These are phyloP conservation scores for Aspergillus chevalieri DNA, from an alignment of 2,329 filamentous ascomycete species.

Conservation along the genomic window DNA sequence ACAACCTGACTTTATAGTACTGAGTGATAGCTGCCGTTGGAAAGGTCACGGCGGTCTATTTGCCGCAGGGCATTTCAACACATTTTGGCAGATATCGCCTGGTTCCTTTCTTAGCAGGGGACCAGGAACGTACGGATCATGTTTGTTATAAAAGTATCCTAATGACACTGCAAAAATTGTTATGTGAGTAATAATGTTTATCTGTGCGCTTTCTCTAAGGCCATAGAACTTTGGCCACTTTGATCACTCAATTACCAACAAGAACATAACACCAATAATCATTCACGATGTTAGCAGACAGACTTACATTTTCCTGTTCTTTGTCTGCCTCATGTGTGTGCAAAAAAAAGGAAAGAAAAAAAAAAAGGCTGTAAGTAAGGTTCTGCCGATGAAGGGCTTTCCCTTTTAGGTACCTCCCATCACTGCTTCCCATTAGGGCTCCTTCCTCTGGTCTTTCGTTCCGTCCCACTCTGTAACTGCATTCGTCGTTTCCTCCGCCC, in stretches of 20 bases:
- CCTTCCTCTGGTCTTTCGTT: not conserved
- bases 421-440: too few species aligned
- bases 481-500: slow-evolving; percentile 2
- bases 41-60: slow-evolving; percentile 47
- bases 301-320: too few species aligned
- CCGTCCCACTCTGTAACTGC: not conserved
- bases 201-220: not conserved
- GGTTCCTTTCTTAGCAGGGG: slow-evolving; percentile 38
- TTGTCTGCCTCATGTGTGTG: too few species aligned
- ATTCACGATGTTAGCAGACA: too few species aligned
- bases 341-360: too few species aligned
- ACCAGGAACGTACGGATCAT: not conserved
- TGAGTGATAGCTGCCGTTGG: slow-evolving; percentile 43
- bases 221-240: too few species aligned
- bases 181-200: not conserved
- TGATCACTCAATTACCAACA: too few species aligned
- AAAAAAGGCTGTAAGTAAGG: too few species aligned
- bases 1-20: slow-evolving; percentile 53
- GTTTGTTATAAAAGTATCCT: not conserved
- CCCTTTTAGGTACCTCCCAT: too few species aligned
- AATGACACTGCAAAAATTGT: not conserved
- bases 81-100: slow-evolving; percentile 46
- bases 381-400: too few species aligned
- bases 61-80: slow-evolving; percentile 53
- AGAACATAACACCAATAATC: too few species aligned